Evolutionary conservation across 768 basidiomycete species (phyloP).

Genomic region (Mycena epipterygia): DNA sequence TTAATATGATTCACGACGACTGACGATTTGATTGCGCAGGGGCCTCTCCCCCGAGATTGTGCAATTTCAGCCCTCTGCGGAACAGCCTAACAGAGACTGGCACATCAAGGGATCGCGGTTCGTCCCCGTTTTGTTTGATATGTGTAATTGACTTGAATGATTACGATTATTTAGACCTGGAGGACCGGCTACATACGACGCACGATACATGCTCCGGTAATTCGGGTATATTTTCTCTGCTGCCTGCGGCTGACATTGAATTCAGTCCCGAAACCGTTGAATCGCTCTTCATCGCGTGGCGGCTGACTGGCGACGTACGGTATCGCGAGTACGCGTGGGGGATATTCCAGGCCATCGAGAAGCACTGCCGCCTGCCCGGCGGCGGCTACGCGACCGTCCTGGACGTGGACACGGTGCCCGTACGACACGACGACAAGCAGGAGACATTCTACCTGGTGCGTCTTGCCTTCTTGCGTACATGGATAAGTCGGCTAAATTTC

Average conservation of each 20-base stretch:
- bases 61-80: constrained; percentile 64
- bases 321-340: constrained; percentile 81
- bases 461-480: background rate
- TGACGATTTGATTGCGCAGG: constrained; percentile 45
- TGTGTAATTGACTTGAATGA: background rate
- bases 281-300: constrained; percentile 80
- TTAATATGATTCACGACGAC: background rate
- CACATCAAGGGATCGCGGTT: constrained; percentile 75
- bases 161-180: constrained; percentile 30
- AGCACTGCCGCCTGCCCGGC: constrained; percentile 66
- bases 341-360: constrained; percentile 80
- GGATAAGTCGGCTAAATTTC: background rate
- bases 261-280: constrained; percentile 82
- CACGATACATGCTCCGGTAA: constrained; percentile 42
- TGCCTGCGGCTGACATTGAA: constrained; percentile 16
- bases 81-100: constrained; percentile 66
- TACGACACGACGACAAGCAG: constrained; percentile 76
- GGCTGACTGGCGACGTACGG: constrained; percentile 74
- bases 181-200: constrained; percentile 39
- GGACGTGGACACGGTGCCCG: constrained; percentile 77
- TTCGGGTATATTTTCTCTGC: background rate
- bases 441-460: constrained; percentile 85
- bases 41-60: constrained; percentile 80
- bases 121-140: constrained; percentile 20
- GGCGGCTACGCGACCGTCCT: constrained; percentile 79